phyloP scores from a whole-genome alignment of 2,329 filamentous ascomycete genomes.

The Cercospora zeae-maydis region DNA sequence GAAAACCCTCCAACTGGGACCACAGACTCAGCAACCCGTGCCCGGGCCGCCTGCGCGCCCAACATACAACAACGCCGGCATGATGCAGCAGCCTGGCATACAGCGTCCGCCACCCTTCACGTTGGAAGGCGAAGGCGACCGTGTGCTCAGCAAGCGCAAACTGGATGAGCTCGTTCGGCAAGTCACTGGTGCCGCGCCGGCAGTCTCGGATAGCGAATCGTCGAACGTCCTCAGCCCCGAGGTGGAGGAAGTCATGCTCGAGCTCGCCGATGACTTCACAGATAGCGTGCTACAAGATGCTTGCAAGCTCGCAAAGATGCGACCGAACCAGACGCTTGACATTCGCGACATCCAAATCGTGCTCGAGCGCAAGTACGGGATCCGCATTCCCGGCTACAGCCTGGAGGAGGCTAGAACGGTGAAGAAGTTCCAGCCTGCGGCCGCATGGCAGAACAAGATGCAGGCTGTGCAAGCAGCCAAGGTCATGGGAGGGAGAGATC shows the following conservation, averaged over 20 bases:
- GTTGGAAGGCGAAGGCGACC: slow-evolving; percentile 86
- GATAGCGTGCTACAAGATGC: slow-evolving; percentile 84
- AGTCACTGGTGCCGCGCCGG: slow-evolving; percentile 77
- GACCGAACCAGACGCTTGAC: slow-evolving; percentile 84
- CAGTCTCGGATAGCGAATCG: slow-evolving; percentile 59
- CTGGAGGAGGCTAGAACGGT: slow-evolving; percentile 93
- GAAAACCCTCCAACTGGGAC: slow-evolving; percentile 69
- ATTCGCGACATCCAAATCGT: slow-evolving; percentile 61
- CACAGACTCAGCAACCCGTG: slow-evolving; percentile 72
- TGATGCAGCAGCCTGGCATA: slow-evolving; percentile 83
- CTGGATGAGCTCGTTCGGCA: slow-evolving; percentile 92
- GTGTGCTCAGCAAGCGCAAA: slow-evolving; percentile 96
- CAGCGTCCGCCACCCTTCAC: slow-evolving; percentile 77
- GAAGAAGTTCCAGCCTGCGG: slow-evolving; percentile 82
- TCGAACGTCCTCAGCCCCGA: slow-evolving; percentile 72
- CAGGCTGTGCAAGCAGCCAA: slow-evolving; percentile 93
- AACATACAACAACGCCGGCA: slow-evolving; percentile 79
- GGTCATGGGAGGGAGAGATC: slow-evolving; percentile 50
- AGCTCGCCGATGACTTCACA: slow-evolving; percentile 89
- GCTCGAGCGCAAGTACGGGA: slow-evolving; percentile 63
- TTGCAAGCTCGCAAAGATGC: slow-evolving; percentile 88
- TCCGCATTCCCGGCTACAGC: slow-evolving; percentile 85
- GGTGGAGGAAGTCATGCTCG: slow-evolving; percentile 91
- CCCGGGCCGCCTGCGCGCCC: slow-evolving; percentile 69
- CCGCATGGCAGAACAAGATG: slow-evolving; percentile 94